Evolutionary conservation across 2,329 filamentous ascomycete genomes (phyloP), one percentile per base, ranked within the genome.

Genomic region (Aureobasidium sp.): DNA sequence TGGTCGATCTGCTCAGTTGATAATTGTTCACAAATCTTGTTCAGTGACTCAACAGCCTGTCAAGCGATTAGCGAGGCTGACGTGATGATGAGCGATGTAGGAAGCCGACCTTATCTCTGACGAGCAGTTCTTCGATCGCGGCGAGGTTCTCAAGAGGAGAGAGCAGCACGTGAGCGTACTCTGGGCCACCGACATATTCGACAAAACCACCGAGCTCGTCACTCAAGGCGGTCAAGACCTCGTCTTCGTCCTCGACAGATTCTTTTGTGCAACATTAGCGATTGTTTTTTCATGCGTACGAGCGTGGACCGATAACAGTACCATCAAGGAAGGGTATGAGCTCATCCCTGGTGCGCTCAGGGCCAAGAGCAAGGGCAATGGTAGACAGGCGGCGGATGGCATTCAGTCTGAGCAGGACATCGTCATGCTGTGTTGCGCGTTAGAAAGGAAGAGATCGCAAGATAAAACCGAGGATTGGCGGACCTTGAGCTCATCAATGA

Each of bases 401-500:
- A 79, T 99, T 99, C 78, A 99, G 85, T 76, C 94, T 90, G 75
- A 99, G 87, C 68, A 97, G 85, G 70, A 99, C 94, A 83, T 99
- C 95, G 76, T 99, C 94, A 78, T 99, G 94, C 93, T 99, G 42
- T 39, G 23, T 26, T 36, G 15, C 4, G 42, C 26, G 42, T 62
- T 39, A 62, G 60, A 36, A 32, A 12, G 10, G 50, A 27, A 17
- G 17, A 3, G 20, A 20, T 13, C 2, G 26, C 8, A 15, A 29
- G 5, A 29, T 15, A 26, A 23, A 17, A 15, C 20, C 26, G 48
- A 17, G 17, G 39, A 15, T 55, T 55, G 68, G 72, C 77, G 72
- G 85, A 96, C 92, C 90, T 97, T 99, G 74, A 99, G 84, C 85
- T 99, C 94, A 78, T 99, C 94, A 79, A 99, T 99, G 79, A 99